Evolutionary conservation across 2,329 filamentous ascomycete species (phyloP), one percentile per base, ranked within the genome.

Genomic region (Setomelanomma holmii): DNA sequence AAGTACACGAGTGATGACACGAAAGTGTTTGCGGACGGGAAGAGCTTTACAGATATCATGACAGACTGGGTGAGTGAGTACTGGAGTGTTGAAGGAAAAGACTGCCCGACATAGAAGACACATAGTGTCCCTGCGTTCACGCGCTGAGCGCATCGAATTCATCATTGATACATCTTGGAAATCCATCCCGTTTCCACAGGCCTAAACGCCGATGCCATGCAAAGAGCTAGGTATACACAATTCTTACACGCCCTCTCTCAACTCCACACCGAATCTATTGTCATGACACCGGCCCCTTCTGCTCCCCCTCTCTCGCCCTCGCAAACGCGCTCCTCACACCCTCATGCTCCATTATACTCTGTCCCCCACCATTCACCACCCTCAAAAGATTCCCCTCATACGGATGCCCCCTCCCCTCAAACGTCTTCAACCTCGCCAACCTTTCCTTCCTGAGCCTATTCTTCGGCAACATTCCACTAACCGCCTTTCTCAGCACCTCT

Each of bases 381-480:
- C 84, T 85, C 44, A 97, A 77, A 56, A 98, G 78, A 71, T 99
- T 99, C 75, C 88, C 77, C 83, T 90, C 90, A 76, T 97, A 98
- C 34, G 95, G 96, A 80, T 99, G 93, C 20, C 86, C 86, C 34
- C 86, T 82, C n/a, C 93, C 92, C 78, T 99, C 96, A 75, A 97
- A 99, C 5, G 90, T 93, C 85, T 98, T 99, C 73, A 99, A 78
- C 64, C 95, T 83, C 33, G 88, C 91, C 79, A 99, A 79, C 60
- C 96, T 80, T 80, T 91, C 90, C 75, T 97, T 92, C 67, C 93
- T 82, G 70, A 99, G 79, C 68, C 93, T 81, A 79, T 99, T 99
- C 85, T 99, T 99, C 47, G 95, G 95, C 76, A 99, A 78, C 95
- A 99, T 99, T 42, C 96, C 96, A 72, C 89, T 89, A 35, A 99